phyloP scores from a whole-genome alignment of 2,329 filamentous ascomycete genomes.

The Hymenoscyphus albidus region DNA sequence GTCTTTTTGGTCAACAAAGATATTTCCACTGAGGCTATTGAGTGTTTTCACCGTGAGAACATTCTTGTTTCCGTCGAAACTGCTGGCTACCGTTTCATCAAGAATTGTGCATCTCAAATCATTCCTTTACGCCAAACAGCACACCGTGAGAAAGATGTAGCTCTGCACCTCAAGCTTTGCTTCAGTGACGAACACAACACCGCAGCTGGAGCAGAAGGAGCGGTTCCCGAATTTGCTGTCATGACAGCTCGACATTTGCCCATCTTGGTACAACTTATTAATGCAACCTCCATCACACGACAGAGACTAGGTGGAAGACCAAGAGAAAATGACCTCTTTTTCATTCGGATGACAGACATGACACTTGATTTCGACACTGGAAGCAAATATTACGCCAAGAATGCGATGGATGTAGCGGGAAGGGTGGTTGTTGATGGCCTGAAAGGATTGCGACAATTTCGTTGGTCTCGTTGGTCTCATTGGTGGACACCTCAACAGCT shows the following conservation, averaged over 20 bases:
- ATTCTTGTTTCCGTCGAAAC: neutral
- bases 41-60: neutral
- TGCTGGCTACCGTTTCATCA: neutral
- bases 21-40: neutral
- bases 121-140: neutral
- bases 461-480: neutral
- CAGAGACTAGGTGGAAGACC: neutral
- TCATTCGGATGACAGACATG: neutral
- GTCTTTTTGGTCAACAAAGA: neutral
- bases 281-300: neutral
- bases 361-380: neutral
- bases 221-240: slow-evolving; percentile 16
- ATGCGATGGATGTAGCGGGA: neutral
- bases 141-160: neutral
- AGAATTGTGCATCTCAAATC: neutral
- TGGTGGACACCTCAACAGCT: neutral
- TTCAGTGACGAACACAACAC: neutral
- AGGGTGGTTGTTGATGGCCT: neutral
- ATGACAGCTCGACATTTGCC: slow-evolving; percentile 1
- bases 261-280: neutral
- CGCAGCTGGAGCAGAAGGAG: neutral
- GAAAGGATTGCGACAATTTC: neutral
- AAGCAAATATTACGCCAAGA: neutral
- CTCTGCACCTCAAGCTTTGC: neutral
- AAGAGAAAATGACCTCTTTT: neutral